Evolutionary conservation across 805 yeast genomes (phyloP), one percentile per base, ranked within the genome.

Genomic region (Tetrapisispora nanseiensis): DNA sequence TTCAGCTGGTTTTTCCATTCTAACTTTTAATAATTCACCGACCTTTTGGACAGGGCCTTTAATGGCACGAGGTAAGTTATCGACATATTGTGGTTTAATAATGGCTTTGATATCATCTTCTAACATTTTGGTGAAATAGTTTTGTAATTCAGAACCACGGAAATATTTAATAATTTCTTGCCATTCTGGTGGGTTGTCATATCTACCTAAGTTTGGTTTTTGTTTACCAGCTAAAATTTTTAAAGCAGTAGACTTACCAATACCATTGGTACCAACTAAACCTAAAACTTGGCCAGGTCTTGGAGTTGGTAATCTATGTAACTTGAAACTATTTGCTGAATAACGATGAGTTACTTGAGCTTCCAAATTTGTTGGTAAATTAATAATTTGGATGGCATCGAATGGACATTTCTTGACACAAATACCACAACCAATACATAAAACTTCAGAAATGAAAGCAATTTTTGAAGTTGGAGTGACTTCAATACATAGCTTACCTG

Each of bases 401-500:
- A 92, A 92, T 24, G 98, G 98, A 69, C 98, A 92, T 64, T 87
- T 92, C 67, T 92, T 92, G 41, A 89, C 95, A 76, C 98, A 92
- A 55, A 92, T 92, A 87, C 98, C 98, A 74, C 98, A 92, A 63
- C 98, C 98, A 56, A 92, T 90, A 75, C 98, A 92, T 61, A 92
- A 71, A 31, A 71, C 85, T 63, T 92, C 98, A 15, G 95, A 85
- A 45, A 92, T 86, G 64, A 89, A 92, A 13, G 97, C 95, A 59
- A 92, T 86, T 61, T 92, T 92, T 47, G 84, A 78, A 18, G 80
- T 75, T 48, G 97, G 95, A 0, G 85, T 68, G 37, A 92, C 98
- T 67, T 92, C 98, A 58, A 92, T 92, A 80, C 98, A 92, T 48
- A 89, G 75, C 64, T 89, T 92, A 45, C 98, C 98, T 1, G 98